Conservation (phyloP, 768 basidiomycete genomes). For the Collybia nuda region DNA sequence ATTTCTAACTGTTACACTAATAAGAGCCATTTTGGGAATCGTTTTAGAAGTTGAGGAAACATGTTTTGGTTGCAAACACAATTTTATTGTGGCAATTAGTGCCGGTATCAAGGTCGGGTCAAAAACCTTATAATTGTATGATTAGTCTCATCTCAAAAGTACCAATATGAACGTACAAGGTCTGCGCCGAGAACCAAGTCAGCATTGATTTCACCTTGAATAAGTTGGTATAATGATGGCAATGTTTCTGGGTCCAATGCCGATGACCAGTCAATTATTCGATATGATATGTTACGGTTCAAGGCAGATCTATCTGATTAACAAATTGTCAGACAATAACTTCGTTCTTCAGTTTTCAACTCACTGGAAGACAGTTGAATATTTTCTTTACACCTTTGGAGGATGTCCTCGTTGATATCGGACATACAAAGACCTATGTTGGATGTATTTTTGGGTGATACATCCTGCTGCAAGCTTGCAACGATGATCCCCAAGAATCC, state of each 20-base stretch:
- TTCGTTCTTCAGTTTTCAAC: constrained; percentile 28
- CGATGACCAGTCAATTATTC: constrained; percentile 66
- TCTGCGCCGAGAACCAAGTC: constrained; percentile 76
- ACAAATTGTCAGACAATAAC: background rate
- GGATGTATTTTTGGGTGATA: constrained; percentile 1
- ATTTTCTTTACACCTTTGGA: constrained; percentile 61
- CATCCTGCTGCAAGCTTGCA: constrained; percentile 51
- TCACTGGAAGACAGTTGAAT: constrained; percentile 66
- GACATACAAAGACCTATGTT: constrained; percentile 46
- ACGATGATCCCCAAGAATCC: constrained; percentile 74
- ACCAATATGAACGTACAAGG: constrained; percentile 34
- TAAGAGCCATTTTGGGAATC: constrained; percentile 36
- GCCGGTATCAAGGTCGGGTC: constrained; percentile 62
- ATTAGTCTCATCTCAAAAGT: background rate
- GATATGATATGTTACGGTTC: constrained; percentile 44
- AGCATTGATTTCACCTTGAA: constrained; percentile 43
- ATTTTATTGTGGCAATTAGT: constrained; percentile 47
- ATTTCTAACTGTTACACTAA: constrained; percentile 61
- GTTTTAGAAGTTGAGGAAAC: constrained; percentile 9
- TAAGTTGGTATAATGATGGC: constrained; percentile 23
- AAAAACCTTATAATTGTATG: constrained; percentile 49
- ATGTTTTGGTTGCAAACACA: constrained; percentile 36
- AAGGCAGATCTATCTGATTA: constrained; percentile 53
- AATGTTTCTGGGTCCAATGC: constrained; percentile 37
- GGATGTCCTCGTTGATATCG: constrained; percentile 64